Percentiles rank a stretch among this genome's conserved stretches.
Evolutionary conservation across 768 basidiomycete genomes (phyloP).

Genomic region (Rhizopogon vinicolor): DNA sequence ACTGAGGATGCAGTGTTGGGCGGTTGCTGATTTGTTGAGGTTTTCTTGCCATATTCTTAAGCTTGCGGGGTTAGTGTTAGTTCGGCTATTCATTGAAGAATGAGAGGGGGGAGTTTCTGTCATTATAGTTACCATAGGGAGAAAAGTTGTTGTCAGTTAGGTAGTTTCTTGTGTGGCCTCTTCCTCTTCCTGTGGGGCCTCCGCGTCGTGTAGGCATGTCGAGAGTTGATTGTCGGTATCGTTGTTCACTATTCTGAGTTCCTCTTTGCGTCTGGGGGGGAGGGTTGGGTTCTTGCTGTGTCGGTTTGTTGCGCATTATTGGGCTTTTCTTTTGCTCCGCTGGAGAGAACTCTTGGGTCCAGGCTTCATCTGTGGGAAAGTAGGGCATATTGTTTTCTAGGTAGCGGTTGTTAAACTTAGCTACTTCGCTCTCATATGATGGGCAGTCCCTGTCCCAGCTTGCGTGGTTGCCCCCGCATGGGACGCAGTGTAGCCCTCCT

Average conservation of each 20-base stretch:
- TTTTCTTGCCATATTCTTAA: constrained; percentile 27
- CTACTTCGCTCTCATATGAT: background rate
- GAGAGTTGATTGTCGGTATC: too few species aligned
- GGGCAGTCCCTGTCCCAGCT: constrained; percentile 9
- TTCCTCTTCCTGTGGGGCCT: too few species aligned
- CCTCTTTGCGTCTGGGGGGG: too few species aligned
- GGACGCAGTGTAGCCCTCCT: background rate
- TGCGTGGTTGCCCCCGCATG: background rate
- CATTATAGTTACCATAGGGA: too few species aligned
- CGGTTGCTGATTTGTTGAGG: constrained; percentile 17
- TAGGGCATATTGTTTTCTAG: constrained; percentile 8
- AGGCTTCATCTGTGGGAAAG: constrained; percentile 9
- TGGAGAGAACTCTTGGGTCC: constrained; percentile 5
- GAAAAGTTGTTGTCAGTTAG: too few species aligned
- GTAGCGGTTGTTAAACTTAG: background rate
- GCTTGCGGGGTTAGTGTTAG: background rate
- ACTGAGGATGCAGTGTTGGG: constrained; percentile 14
- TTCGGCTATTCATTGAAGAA: background rate
- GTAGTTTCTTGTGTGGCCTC: too few species aligned
- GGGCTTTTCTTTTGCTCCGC: background rate
- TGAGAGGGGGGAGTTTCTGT: too few species aligned
- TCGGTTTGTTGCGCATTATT: background rate
- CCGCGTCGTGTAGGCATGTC: too few species aligned
- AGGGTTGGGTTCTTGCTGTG: background rate
- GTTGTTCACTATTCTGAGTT: too few species aligned